These are phyloP conservation scores for Fusarium xylarioides DNA, from an alignment of 2,329 filamentous ascomycete genomes.

Conservation along the genomic window DNA sequence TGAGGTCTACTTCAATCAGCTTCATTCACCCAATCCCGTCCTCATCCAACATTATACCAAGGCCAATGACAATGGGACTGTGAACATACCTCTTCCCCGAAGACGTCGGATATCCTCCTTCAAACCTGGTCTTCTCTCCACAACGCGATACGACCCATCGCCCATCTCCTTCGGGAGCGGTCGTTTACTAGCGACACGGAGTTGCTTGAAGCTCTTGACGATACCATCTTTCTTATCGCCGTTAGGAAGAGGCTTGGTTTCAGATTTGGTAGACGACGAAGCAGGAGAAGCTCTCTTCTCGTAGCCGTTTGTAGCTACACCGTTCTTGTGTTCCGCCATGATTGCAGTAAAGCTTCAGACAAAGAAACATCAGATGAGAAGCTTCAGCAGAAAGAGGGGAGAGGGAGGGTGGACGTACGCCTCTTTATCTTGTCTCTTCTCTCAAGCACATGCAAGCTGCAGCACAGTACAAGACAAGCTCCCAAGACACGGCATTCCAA, in stretches of 20 bases:
- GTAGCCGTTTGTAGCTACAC: slow-evolving; percentile 37
- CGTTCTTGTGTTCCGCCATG: slow-evolving; percentile 42
- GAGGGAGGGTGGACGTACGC: not conserved
- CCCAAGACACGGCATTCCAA: not conserved
- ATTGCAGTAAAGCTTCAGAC: not conserved
- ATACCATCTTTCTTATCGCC: slow-evolving; percentile 39
- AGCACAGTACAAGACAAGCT: not conserved
- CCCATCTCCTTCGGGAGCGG: slow-evolving; percentile 71
- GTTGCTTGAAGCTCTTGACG: slow-evolving; percentile 44
- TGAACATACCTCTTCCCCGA: slow-evolving; percentile 24
- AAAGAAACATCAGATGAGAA: not conserved
- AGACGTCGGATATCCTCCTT: slow-evolving; percentile 38
- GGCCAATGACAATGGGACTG: too few relatives aligned
- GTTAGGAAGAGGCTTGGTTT: not conserved
- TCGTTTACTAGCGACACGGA: slow-evolving; percentile 60
- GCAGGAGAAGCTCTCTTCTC: slow-evolving; percentile 17
- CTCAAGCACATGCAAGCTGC: not conserved
- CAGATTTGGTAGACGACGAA: not conserved
- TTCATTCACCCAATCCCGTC: not conserved
- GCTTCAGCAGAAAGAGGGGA: not conserved
- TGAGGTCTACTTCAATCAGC: slow-evolving; percentile 60
- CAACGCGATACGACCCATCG: slow-evolving; percentile 65
- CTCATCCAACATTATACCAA: not conserved
- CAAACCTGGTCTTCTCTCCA: slow-evolving; percentile 55
- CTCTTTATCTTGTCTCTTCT: not conserved